Percentiles rank a stretch among this genome's conserved stretches.
Evolutionary conservation across 192 early-diverging fungal species (phyloP).

Genomic region (Allomyces arbusculus): DNA sequence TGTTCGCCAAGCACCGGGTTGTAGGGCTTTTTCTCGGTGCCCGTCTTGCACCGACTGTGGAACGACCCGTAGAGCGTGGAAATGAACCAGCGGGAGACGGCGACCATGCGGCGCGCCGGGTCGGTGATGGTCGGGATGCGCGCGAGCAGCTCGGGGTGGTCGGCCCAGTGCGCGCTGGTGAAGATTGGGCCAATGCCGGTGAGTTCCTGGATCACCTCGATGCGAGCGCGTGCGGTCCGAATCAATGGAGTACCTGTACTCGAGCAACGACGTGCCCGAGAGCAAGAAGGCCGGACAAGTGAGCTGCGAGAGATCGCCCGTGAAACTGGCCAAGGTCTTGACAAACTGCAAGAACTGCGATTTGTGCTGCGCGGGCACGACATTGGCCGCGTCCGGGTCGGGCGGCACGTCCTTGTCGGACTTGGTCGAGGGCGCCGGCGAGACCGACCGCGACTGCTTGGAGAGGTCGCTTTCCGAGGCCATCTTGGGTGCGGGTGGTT

Average conservation of each 20-base stretch:
- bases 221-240: conserved; percentile 8
- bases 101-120: conserved; percentile 43
- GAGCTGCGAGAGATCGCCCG: conserved; percentile 57
- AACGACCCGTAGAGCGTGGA: conserved; percentile 61
- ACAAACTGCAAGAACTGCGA: conserved; percentile 43
- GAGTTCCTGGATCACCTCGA: background rate
- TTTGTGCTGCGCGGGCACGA: conserved; percentile 31
- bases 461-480: no score
- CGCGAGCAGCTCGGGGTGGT: conserved; percentile 39
- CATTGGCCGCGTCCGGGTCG: conserved; percentile 8
- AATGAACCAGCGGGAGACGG: conserved; percentile 53
- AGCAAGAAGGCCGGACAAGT: conserved; percentile 63
- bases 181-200: background rate
- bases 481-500: no score
- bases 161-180: conserved; percentile 20
- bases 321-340: conserved; percentile 49
- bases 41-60: conserved; percentile 41
- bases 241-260: conserved; percentile 35
- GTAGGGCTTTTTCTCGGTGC: conserved; percentile 60
- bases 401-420: no score
- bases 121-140: conserved; percentile 35
- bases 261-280: conserved; percentile 52
- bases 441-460: no score
- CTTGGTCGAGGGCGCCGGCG: no score
- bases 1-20: conserved; percentile 49